These are phyloP conservation scores for Daldinia eschscholtzii DNA, from an alignment of 2,329 filamentous ascomycete genomes.

Conservation along the genomic window DNA sequence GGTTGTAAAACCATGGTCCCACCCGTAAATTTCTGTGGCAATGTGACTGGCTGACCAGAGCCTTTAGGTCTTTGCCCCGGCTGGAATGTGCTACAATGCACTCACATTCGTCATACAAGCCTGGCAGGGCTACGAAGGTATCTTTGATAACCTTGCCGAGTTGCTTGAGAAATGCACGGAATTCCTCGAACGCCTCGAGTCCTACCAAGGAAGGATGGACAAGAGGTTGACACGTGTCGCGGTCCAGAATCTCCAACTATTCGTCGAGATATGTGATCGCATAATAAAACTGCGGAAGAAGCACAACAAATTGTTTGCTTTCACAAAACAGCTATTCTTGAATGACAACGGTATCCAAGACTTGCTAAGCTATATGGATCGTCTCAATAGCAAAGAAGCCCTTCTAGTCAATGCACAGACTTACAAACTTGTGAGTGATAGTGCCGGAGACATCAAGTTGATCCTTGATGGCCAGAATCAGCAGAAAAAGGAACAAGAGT, in stretches of 20 bases:
- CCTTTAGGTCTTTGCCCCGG: slow-evolving; percentile 52
- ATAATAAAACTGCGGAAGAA: slow-evolving; percentile 51
- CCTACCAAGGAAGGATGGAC: slow-evolving; percentile 53
- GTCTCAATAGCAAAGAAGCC: slow-evolving; percentile 52
- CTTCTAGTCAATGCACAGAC: slow-evolving; percentile 53
- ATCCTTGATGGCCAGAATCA: slow-evolving; percentile 51
- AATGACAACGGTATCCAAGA: slow-evolving; percentile 54
- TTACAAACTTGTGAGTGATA: slow-evolving; percentile 52
- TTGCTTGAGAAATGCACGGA: slow-evolving; percentile 53
- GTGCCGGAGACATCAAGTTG: slow-evolving; percentile 50
- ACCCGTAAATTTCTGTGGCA: slow-evolving; percentile 1
- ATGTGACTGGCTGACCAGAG: slow-evolving; percentile 15
- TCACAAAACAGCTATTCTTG: slow-evolving; percentile 54
- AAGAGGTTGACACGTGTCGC: slow-evolving; percentile 50
- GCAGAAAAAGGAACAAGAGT: slow-evolving; percentile 51
- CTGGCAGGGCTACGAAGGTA: slow-evolving; percentile 54
- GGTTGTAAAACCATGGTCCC: not conserved
- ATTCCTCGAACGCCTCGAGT: slow-evolving; percentile 53
- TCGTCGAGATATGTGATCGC: slow-evolving; percentile 54
- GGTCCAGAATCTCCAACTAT: slow-evolving; percentile 54
- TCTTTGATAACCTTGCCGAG: slow-evolving; percentile 52
- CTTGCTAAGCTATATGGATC: slow-evolving; percentile 52
- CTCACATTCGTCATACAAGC: slow-evolving; percentile 55
- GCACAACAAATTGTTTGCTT: slow-evolving; percentile 48
- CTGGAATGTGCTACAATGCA: slow-evolving; percentile 54